These are phyloP conservation scores for Solanum virginianum DNA, from an alignment of 257 asterid species.

Conservation along the genomic window DNA sequence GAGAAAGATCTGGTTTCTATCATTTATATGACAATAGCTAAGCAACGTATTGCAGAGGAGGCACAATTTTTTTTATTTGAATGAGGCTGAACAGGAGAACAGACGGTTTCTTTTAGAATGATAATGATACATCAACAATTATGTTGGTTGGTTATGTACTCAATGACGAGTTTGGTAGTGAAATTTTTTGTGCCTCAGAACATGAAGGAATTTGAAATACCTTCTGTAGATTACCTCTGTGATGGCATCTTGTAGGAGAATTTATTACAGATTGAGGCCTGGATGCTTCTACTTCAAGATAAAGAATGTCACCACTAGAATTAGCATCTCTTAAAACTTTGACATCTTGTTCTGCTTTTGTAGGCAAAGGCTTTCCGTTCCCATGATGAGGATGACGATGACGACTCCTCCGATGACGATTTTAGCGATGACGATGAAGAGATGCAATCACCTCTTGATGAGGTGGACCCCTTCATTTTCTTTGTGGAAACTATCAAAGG, in stretches of 20 bases:
- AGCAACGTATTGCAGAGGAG: background rate
- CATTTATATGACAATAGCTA: background rate
- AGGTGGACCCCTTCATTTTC: slow-evolving; percentile 83
- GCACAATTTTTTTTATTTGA: background rate
- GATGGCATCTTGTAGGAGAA: background rate
- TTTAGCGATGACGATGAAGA: slow-evolving; percentile 98
- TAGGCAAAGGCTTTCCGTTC: slow-evolving; percentile 87
- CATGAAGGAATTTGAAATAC: background rate
- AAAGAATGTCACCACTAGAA: background rate
- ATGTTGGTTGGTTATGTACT: background rate
- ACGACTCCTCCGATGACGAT: slow-evolving; percentile 72
- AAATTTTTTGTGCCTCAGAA: background rate
- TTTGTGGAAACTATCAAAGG: slow-evolving; percentile 88
- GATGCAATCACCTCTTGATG: slow-evolving; percentile 92
- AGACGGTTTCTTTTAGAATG: background rate
- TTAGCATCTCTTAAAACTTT: background rate
- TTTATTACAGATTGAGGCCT: background rate
- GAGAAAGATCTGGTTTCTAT: background rate
- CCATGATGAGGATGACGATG: slow-evolving; percentile 53
- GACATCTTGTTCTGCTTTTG: background rate
- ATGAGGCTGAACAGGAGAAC: background rate
- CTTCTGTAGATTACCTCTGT: background rate
- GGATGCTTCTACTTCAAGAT: background rate
- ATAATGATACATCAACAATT: background rate
- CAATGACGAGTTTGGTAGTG: background rate